Conservation (phyloP, 2,329 filamentous ascomycete genomes). For the Fusarium avenaceum region DNA sequence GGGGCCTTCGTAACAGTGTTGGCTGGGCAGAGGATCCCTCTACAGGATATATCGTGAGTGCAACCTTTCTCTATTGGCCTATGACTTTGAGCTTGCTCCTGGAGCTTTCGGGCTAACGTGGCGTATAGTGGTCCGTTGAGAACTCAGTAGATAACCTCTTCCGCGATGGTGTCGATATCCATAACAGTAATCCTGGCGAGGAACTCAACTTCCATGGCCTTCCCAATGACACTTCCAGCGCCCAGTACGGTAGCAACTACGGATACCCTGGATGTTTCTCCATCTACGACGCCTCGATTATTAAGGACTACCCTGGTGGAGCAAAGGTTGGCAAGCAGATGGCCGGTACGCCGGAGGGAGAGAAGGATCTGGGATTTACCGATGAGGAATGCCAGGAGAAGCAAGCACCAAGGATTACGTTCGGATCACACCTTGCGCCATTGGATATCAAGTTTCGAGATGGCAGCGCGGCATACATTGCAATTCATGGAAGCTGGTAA, state of each 20-base stretch:
- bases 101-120: neutral
- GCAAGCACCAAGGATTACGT: slow-evolving; percentile 6
- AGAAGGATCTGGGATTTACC: slow-evolving; percentile 16
- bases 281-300: slow-evolving; percentile 7
- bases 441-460: slow-evolving; percentile 15
- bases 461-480: slow-evolving; percentile 10
- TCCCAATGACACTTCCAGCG: slow-evolving; percentile 13
- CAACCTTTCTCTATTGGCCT: neutral
- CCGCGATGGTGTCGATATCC: slow-evolving; percentile 7
- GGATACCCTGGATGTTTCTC: slow-evolving; percentile 23
- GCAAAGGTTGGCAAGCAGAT: slow-evolving; percentile 17
- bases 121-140: slow-evolving; percentile 12
- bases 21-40: slow-evolving; percentile 19
- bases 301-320: slow-evolving; percentile 3
- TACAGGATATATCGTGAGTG: slow-evolving; percentile 12
- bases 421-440: slow-evolving; percentile 16
- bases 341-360: neutral
- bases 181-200: slow-evolving; percentile 19
- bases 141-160: slow-evolving; percentile 26
- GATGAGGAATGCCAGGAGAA: slow-evolving; percentile 20
- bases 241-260: slow-evolving; percentile 10
- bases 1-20: slow-evolving; percentile 25
- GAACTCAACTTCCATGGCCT: slow-evolving; percentile 21
- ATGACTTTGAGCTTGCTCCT: no score
- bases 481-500: slow-evolving; percentile 20